Conservation (phyloP, 1,139 yeast species). For the Kurtzmaniella quercitrusa region DNA sequence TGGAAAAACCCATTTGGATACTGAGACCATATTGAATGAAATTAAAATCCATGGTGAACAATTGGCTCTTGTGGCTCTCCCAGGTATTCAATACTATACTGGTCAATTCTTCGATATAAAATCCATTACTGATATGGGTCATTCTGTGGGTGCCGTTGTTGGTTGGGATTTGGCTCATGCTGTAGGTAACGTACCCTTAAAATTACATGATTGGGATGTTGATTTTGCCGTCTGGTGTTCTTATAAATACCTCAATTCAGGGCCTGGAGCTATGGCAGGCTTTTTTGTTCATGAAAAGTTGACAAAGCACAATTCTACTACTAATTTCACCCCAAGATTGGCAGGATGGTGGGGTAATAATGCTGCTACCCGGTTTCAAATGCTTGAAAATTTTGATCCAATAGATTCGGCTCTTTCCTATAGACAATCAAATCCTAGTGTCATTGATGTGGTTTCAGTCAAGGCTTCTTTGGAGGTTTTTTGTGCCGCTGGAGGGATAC, state of each 20-base stretch:
- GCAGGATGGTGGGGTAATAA: slow-evolving; percentile 99
- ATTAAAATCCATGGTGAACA: slow-evolving; percentile 60
- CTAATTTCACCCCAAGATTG: slow-evolving; percentile 54
- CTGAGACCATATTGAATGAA: slow-evolving; percentile 55
- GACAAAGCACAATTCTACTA: slow-evolving; percentile 29
- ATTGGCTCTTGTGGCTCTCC: slow-evolving; percentile 70
- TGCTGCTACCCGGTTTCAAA: slow-evolving; percentile 62
- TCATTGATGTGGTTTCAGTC: slow-evolving; percentile 72
- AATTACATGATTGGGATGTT: slow-evolving; percentile 81
- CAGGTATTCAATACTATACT: slow-evolving; percentile 90
- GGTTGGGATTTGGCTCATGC: slow-evolving; percentile 99
- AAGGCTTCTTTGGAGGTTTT: slow-evolving; percentile 64
- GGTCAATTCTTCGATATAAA: slow-evolving; percentile 82
- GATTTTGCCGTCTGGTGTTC: slow-evolving; percentile 96
- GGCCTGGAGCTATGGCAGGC: slow-evolving; percentile 92
- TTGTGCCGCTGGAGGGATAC: slow-evolving; percentile 60
- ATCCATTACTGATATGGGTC: slow-evolving; percentile 57
- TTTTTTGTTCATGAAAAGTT: slow-evolving; percentile 62
- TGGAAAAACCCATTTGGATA: slow-evolving; percentile 54
- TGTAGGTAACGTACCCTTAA: slow-evolving; percentile 75
- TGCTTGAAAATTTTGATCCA: slow-evolving; percentile 78
- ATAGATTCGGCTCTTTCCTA: slow-evolving; percentile 80
- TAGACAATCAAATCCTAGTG: slow-evolving; percentile 91
- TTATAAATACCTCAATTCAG: slow-evolving; percentile 84
- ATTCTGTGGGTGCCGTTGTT: slow-evolving; percentile 47